Evolutionary conservation across 768 basidiomycete genomes (phyloP), one percentile per base, ranked within the genome.

Genomic region (Ramaria sp.): DNA sequence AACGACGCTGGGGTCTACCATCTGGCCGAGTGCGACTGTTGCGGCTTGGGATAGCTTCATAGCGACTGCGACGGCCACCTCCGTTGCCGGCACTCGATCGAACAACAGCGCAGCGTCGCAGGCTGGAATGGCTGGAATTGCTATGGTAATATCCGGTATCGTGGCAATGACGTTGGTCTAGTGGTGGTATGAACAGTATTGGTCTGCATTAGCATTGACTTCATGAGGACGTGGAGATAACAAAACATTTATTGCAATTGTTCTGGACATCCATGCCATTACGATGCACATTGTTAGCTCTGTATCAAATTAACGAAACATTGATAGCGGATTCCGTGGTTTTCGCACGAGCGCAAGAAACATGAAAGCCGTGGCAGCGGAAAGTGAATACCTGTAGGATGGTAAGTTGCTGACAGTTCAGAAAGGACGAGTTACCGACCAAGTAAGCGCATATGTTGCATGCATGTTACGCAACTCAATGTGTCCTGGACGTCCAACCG

Each of bases 391-490:
- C 94, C 94, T 96, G 63, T 17, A 19, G 19, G 19, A 45, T 15
- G 46, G 15, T 55, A 13, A 15, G 54, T 38, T 58, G 19, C 54
- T 22, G 59, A 42, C 43, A 45, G 45, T 34, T 13, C 41, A 22
- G 13, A 0, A 53, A 33, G 53, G 47, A 57, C 4, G 39, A 57
- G 20, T 27, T 51, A 65, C 77, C 37, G 66, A 93, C 96, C 96
- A 99, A 11, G 94, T 99, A 13, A 88, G 79, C 4, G 96, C 91
- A 70, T 99, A 99, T 11, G 91, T 93, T 7, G 90, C 76, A 72
- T 99, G 96, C 38, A 91, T 82, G 69, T 99, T 99, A 49, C 96
- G 78, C 46, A 99, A 72, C 64, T 97, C 91, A 24, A 97, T 82
- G 1, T 81, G 80, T 3, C 91, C 80, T 22, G 84, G 69, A 51